Evolutionary conservation across 2,329 filamentous ascomycete genomes (phyloP), one percentile per base, ranked within the genome.

Genomic region (Pezicula neosporulosa): DNA sequence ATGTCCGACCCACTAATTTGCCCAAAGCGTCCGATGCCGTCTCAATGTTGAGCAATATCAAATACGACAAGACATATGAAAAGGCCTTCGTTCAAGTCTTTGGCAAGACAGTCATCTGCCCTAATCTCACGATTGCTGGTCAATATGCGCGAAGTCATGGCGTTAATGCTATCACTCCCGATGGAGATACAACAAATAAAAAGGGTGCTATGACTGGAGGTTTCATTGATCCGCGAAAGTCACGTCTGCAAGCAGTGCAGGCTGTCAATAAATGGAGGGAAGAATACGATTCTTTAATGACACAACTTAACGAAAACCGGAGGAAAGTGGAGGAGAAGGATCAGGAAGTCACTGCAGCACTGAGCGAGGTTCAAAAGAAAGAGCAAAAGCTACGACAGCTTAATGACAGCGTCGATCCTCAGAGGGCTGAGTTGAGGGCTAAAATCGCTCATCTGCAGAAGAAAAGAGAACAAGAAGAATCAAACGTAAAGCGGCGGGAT

Each of bases 121-220:
- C 93, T 3, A 96, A 90, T 60, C 74, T 99, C 56, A 83, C 89
- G 45, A 83, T 96, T 52, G 94, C 92, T 44, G 83, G 88, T 12
- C 91, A 97, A 65, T 97, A 97, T 66, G 90, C 94, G 19, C 84
- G 93, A 63, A 96, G 89, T 62, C 93, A 97, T 63, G 89, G 89
- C 16, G 85, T 97, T 21, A 91, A 91, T 62, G 92, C 90, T 33
- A 96, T 99, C 59, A 99, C 94, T 0, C 88, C 90, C 3, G 92
- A 97, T 51, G 94, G 94, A 68, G 93, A 97, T 69, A 90, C 90
- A 30, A 92, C 91, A 1, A 95, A 97, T 72, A 96, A 95, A 73
- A 88, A 93, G 61, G 94, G 94, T 70, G 93, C 92, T 13, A 83
- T 99, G 75, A 97, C 91, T 45, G 94, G 94, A 76, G 94, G 94